Percentiles rank a stretch among this genome's conserved stretches.
phyloP scores from a whole-genome alignment of 1,139 yeast genomes.

The Casaregolazyma lundiana region DNA sequence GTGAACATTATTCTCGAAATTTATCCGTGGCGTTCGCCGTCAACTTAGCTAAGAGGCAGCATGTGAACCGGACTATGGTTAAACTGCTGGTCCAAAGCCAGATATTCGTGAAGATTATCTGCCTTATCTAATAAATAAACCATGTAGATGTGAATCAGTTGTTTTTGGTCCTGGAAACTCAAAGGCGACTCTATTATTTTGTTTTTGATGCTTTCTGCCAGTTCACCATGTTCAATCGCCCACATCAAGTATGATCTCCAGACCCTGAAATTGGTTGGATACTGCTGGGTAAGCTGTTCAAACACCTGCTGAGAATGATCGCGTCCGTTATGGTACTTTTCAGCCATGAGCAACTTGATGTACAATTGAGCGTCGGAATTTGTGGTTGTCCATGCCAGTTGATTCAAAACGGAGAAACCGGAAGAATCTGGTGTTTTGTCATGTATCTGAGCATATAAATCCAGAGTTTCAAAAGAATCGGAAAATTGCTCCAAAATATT shows the following conservation, averaged over 20 bases:
- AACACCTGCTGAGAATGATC: conserved; percentile 2
- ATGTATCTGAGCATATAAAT: conserved; percentile 15
- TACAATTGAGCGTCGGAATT: conserved; percentile 6
- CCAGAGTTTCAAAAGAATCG: conserved; percentile 28
- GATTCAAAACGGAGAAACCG: conserved; percentile 1
- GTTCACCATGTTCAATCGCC: neutral
- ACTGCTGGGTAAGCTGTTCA: conserved; percentile 3
- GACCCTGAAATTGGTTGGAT: conserved; percentile 4
- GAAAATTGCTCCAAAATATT: conserved; percentile 30
- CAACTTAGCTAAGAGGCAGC: neutral
- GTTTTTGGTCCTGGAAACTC: conserved; percentile 4
- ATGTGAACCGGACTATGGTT: neutral
- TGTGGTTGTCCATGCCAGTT: conserved; percentile 8
- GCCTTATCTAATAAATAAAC: conserved; percentile 10
- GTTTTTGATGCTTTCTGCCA: neutral
- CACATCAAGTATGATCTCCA: conserved; percentile 4
- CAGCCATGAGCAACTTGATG: conserved; percentile 6
- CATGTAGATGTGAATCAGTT: conserved; percentile 9
- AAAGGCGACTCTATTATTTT: conserved; percentile 3
- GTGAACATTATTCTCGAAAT: conserved; percentile 29
- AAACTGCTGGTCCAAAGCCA: conserved; percentile 3
- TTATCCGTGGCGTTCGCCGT: neutral
- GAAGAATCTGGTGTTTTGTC: conserved; percentile 1
- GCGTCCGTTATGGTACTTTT: conserved; percentile 1
- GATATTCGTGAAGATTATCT: conserved; percentile 5